Conservation (phyloP, 352 stramenopile species). For the Globisporangium heterothallicum region DNA sequence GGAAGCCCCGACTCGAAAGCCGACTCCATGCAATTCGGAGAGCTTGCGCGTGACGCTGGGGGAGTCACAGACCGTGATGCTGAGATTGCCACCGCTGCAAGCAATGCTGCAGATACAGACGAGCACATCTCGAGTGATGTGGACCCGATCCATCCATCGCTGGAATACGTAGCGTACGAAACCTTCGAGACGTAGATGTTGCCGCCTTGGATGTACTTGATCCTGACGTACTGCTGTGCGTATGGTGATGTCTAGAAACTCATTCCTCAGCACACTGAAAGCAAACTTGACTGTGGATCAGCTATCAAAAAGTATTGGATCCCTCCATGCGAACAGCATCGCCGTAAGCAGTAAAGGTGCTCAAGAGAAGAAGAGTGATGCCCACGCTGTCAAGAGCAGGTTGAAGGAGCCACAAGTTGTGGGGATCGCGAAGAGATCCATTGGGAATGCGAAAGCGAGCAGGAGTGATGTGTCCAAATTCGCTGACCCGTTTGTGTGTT, state of each 20-base stretch:
- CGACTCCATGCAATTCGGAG: too few species aligned
- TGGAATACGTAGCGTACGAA: slow-evolving; percentile 28
- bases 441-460: neutral
- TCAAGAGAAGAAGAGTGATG: neutral
- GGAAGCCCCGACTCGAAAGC: slow-evolving; percentile 2
- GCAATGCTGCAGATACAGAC: neutral
- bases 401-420: slow-evolving; percentile 1
- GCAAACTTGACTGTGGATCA: slow-evolving; percentile 1
- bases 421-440: neutral
- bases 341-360: neutral
- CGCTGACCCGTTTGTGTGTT: slow-evolving; percentile 30
- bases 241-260: slow-evolving; percentile 17
- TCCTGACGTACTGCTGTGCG: neutral
- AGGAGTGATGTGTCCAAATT: neutral
- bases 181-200: too few species aligned
- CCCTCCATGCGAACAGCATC: neutral
- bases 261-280: slow-evolving; percentile 26
- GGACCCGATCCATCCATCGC: slow-evolving; percentile 8
- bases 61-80: too few species aligned
- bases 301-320: slow-evolving; percentile 1
- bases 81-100: neutral
- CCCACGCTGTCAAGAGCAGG: neutral
- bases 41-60: too few species aligned
- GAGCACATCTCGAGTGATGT: slow-evolving; percentile 3
- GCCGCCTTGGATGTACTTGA: neutral